phyloP scores from a whole-genome alignment of 495 filamentous ascomycete genomes.

The Penicilliopsis zonata region DNA sequence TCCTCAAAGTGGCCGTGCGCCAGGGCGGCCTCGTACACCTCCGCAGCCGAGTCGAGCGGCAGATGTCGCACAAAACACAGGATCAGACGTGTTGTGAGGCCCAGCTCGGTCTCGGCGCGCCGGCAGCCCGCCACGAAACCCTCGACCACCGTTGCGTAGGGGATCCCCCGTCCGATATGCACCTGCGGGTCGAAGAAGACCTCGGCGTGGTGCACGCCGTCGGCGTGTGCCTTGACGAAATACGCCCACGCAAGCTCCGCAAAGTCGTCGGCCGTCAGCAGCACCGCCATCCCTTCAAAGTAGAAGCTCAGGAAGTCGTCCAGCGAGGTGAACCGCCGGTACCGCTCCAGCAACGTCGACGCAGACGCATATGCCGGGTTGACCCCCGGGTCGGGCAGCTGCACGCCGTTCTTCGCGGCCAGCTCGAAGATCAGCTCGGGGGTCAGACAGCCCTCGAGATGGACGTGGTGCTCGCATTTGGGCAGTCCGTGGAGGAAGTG shows the following conservation, averaged over 20 bases:
- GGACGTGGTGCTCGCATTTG: conserved; percentile 73
- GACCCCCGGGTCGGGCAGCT: conserved; percentile 35
- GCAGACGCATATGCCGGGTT: conserved; percentile 49
- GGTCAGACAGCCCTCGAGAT: conserved; percentile 60
- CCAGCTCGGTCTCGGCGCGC: conserved; percentile 50
- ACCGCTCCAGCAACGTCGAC: conserved; percentile 45
- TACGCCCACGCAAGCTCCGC: conserved; percentile 65
- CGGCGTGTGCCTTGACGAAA: conserved; percentile 48
- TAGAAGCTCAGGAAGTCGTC: conserved; percentile 74
- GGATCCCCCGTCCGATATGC: conserved; percentile 51
- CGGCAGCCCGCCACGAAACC: conserved; percentile 48
- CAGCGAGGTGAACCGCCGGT: conserved; percentile 52
- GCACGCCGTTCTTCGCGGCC: conserved; percentile 47
- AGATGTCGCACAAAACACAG: conserved; percentile 62
- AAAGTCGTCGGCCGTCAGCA: conserved; percentile 50
- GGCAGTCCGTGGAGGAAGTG: conserved; percentile 53
- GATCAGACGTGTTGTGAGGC: conserved; percentile 49
- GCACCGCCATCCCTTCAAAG: conserved; percentile 62
- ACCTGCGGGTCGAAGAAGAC: conserved; percentile 76
- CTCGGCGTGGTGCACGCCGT: conserved; percentile 63
- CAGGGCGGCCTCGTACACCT: conserved; percentile 35
- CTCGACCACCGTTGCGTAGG: conserved; percentile 43
- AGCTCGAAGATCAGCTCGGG: conserved; percentile 58
- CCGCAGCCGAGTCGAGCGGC: conserved; percentile 38
- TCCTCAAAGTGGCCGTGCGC: conserved; percentile 37